Evolutionary conservation across 129 eudicot genomes (phyloP).

Genomic region (Centrapalus pauciflorus): DNA sequence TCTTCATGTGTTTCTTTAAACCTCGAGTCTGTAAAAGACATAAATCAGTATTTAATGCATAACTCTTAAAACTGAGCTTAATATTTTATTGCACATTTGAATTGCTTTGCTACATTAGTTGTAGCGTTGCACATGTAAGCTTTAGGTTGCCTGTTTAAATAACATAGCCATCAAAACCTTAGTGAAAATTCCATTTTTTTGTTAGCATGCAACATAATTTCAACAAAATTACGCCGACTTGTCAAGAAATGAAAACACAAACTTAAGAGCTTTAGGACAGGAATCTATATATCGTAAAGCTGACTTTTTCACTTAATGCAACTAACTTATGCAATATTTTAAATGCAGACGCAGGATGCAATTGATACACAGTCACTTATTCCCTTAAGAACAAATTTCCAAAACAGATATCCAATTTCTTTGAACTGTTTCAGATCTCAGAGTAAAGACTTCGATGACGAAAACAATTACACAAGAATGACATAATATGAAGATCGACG

Average conservation of each 20-base stretch:
- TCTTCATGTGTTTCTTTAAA: constrained; percentile 59
- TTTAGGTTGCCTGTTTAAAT: not conserved
- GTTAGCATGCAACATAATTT: not conserved
- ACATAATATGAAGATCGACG: not conserved
- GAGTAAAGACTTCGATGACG: not conserved
- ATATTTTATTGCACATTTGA: no score
- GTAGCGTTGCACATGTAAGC: not conserved
- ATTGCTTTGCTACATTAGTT: not conserved
- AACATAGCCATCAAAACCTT: not conserved
- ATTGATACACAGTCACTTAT: not conserved
- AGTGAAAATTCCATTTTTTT: not conserved
- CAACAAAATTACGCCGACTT: not conserved
- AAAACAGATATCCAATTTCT: not conserved
- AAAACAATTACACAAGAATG: not conserved
- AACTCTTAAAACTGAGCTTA: no score
- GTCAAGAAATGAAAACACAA: not conserved
- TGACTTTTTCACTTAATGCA: not conserved
- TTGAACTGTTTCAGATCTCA: not conserved
- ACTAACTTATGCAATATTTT: not conserved
- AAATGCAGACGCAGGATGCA: not conserved
- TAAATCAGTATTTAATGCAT: not conserved
- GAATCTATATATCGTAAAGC: not conserved
- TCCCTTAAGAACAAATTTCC: not conserved
- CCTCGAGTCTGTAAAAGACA: constrained; percentile 40
- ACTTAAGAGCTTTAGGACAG: no score